A percentile compares a stretch with the other conserved stretches of the same genome.
These are phyloP conservation scores for Eremothecium sinecaudum DNA, from an alignment of 1,139 yeast genomes.

Conservation along the genomic window DNA sequence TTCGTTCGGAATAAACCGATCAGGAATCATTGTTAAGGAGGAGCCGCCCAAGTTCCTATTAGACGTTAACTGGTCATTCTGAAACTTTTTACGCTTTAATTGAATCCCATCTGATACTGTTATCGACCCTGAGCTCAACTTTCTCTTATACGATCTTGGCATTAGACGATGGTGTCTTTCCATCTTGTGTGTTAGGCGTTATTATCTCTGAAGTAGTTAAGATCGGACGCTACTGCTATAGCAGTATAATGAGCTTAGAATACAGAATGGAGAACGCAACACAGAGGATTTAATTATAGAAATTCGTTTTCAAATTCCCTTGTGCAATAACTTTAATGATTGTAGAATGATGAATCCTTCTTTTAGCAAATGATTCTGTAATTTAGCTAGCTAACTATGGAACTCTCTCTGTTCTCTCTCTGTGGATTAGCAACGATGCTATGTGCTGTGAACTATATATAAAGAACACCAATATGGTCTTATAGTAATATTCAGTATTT, in stretches of 20 bases:
- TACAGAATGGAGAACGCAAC: conserved; percentile 4
- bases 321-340: conserved; percentile 1
- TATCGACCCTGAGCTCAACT: conserved; percentile 3
- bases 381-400: conserved; percentile 2
- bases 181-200: conserved; percentile 1
- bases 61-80: neutral
- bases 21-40: conserved; percentile 10
- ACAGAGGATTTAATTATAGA: conserved; percentile 6
- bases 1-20: conserved; percentile 31
- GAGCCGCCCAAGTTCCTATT: conserved; percentile 3
- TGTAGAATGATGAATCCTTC: conserved; percentile 2
- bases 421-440: conserved; percentile 5
- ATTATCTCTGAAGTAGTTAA: neutral
- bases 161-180: conserved; percentile 3
- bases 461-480: neutral
- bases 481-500: neutral
- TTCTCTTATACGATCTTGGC: conserved; percentile 4
- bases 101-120: conserved; percentile 1
- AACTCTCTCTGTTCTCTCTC: conserved; percentile 3
- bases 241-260: conserved; percentile 2
- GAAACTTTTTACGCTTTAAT: conserved; percentile 2
- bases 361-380: conserved; percentile 2
- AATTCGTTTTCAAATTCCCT: conserved; percentile 1
- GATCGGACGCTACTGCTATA: neutral
- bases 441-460: neutral